Evolutionary conservation across 1,284 basidiomycete genomes (phyloP).

Genomic region (Heterobasidion irregulare): DNA sequence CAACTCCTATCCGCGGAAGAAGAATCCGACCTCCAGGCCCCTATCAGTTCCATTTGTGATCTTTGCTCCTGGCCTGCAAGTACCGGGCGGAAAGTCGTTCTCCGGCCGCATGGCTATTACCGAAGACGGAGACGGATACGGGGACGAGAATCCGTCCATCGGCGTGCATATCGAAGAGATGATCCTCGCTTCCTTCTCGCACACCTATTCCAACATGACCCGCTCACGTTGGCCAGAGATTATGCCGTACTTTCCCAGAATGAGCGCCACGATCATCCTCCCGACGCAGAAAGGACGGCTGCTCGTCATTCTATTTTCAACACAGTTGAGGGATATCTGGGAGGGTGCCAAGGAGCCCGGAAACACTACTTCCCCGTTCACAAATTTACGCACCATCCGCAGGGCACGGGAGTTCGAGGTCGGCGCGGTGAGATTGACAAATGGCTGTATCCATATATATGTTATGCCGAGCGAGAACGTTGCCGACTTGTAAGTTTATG

Average conservation of each 20-base stretch:
- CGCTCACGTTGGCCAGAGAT: not conserved
- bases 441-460: not conserved
- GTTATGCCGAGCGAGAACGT: not conserved
- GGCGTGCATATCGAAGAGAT: not conserved
- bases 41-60: not conserved
- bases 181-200: not conserved
- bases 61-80: not conserved
- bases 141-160: not conserved
- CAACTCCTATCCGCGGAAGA: too few relatives aligned
- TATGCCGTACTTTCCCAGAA: not conserved
- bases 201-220: not conserved
- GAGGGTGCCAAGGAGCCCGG: not conserved
- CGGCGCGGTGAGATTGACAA: not conserved
- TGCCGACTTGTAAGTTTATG: too few relatives aligned
- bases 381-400: not conserved
- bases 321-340: not conserved
- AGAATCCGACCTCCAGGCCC: not conserved
- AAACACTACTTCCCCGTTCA: not conserved
- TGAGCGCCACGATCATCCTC: not conserved
- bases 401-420: not conserved
- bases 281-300: not conserved
- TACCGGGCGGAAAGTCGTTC: not conserved
- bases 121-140: not conserved
- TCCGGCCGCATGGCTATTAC: not conserved
- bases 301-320: not conserved